phyloP scores from a whole-genome alignment of 2,329 filamentous ascomycete genomes.

The Beauveria varroae region DNA sequence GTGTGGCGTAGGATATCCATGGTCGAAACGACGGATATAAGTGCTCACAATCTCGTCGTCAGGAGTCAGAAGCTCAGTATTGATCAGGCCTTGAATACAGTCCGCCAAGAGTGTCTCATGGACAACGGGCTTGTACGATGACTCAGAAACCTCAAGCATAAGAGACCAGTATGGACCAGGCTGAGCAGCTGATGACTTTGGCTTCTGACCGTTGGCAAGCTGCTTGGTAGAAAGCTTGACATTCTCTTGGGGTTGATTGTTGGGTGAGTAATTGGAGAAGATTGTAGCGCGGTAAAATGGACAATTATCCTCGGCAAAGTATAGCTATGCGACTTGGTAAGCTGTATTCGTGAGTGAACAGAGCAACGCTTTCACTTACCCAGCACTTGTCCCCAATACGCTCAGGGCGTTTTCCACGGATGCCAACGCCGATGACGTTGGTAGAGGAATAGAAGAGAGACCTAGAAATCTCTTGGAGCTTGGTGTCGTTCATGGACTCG shows the following conservation, averaged over 20 bases:
- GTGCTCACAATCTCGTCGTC: constrained; percentile 86
- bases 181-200: constrained; percentile 54
- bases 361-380: constrained; percentile 39
- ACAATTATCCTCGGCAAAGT: constrained; percentile 93
- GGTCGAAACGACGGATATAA: constrained; percentile 88
- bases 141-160: constrained; percentile 93
- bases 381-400: constrained; percentile 99
- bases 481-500: constrained; percentile 75
- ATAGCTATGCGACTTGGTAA: constrained; percentile 45
- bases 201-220: constrained; percentile 62
- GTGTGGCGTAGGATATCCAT: constrained; percentile 84
- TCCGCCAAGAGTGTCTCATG: constrained; percentile 69
- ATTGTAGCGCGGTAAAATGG: constrained; percentile 95
- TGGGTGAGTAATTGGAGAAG: constrained; percentile 95
- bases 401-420: constrained; percentile 85
- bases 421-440: constrained; percentile 92
- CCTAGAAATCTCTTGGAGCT: constrained; percentile 77
- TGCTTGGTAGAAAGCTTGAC: constrained; percentile 75
- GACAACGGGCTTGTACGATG: constrained; percentile 81
- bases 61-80: constrained; percentile 84
- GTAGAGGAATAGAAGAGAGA: constrained; percentile 94
- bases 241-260: constrained; percentile 76
- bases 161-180: constrained; percentile 93
- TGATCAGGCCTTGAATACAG: constrained; percentile 74
- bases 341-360: no score